phyloP scores from a whole-genome alignment of 164 flowering plant genomes.

The Cinnamomum chago region DNA sequence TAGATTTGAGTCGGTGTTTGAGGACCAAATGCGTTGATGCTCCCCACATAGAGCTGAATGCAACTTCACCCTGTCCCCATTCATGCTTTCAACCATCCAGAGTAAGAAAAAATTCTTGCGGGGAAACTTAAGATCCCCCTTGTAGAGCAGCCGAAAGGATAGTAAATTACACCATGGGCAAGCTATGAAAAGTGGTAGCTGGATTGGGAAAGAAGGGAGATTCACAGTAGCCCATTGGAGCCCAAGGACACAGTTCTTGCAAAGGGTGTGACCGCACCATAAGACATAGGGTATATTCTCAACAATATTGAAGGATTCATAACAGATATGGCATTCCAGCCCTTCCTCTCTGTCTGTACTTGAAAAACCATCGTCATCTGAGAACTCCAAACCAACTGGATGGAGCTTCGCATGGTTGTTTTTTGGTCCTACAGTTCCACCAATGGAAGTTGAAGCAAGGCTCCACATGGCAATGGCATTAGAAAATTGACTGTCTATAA shows the following conservation, averaged over 20 bases:
- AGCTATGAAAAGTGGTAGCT: constrained; percentile 84
- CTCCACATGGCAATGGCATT: constrained; percentile 54
- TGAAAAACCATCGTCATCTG: constrained; percentile 78
- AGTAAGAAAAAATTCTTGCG: constrained; percentile 88
- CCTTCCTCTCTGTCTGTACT: constrained; percentile 62
- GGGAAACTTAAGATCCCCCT: constrained; percentile 73
- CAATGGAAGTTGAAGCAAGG: constrained; percentile 56
- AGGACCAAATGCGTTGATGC: constrained; percentile 34
- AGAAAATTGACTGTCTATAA: neutral
- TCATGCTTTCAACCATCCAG: constrained; percentile 96
- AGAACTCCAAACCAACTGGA: constrained; percentile 42
- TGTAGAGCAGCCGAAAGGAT: constrained; percentile 68
- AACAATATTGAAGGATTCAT: constrained; percentile 95
- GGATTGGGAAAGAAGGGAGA: constrained; percentile 65
- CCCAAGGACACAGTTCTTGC: constrained; percentile 81
- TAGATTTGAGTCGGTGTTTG: constrained; percentile 18
- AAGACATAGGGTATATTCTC: constrained; percentile 93
- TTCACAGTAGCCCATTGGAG: constrained; percentile 85
- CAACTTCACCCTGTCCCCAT: constrained; percentile 61
- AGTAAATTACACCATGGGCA: constrained; percentile 94
- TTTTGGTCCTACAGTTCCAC: constrained; percentile 45
- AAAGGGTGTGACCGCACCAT: constrained; percentile 97
- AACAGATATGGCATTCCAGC: constrained; percentile 90
- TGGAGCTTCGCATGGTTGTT: constrained; percentile 22
- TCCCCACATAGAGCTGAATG: constrained; percentile 39